Base-by-base conservation (phyloP, 805 yeast species). In the Metschnikowia hibisci region DNA sequence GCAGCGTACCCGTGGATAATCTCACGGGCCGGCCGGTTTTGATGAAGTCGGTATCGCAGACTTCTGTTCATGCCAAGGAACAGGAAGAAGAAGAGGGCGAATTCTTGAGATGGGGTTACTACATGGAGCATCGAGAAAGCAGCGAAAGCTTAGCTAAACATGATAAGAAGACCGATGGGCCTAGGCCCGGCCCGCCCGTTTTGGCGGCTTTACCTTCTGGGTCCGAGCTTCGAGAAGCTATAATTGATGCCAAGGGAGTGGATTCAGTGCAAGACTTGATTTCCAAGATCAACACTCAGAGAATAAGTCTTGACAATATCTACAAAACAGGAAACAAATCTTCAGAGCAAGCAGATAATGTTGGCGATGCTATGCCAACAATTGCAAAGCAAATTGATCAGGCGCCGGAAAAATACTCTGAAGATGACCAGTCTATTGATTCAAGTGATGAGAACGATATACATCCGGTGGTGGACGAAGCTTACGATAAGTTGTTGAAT, bases 31-130 rank as follows among this genome's bases (percentile, higher is more conserved):
- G 81, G 50, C 87, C 90, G 2, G 81, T 84, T 15, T 64, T 83
- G 48, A 74, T 81, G 63, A 72, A 83, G 51, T 78, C 82, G 4
- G 66, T 77, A 4, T 81, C 87, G 0, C 84, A 78, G 49, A 81
- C 85, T 1, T 75, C 86, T 8, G 54, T 76, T 9, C 80, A 84
- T 55, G 87, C 89, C 12, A 82, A 79, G 60, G 78, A 77, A 50
- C 87, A 85, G 61, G 96, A 88, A 58, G 82, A 81, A 47, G 97
- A 89, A 60, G 97, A 89, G 68, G 97, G 96, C 54, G 95, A 86
- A 57, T 75, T 88, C 50, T 96, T 87, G 62, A 81, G 84, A 64
- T 81, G 88, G 81, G 95, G 95, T 14, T 79, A 81, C 56, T 86
- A 80, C 55, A 81, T 87, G 51, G 85, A 82, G 58, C 87, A 80